These are phyloP conservation scores for Pyrenophora teres DNA, from an alignment of 2,329 filamentous ascomycete species.

Conservation along the genomic window DNA sequence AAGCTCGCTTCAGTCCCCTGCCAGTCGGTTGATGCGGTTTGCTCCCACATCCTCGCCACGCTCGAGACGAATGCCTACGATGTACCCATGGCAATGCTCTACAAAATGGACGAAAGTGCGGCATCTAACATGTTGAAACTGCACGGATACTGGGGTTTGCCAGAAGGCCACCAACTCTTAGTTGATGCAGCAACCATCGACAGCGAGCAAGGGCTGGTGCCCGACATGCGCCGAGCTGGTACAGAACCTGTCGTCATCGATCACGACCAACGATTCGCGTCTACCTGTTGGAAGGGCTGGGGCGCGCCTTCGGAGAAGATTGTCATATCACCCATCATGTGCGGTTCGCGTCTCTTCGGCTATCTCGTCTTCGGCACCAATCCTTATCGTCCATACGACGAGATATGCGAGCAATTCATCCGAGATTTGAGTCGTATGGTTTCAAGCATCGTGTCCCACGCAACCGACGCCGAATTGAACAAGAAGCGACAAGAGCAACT, in stretches of 20 bases:
- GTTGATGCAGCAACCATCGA: conserved; percentile 28
- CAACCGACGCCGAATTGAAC: conserved; percentile 26
- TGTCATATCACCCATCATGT: conserved; percentile 34
- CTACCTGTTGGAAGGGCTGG: conserved; percentile 36
- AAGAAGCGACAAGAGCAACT: conserved; percentile 37
- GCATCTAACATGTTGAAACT: conserved; percentile 23
- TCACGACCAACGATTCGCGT: conserved; percentile 38
- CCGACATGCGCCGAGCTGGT: conserved; percentile 36
- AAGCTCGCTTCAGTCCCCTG: conserved; percentile 34
- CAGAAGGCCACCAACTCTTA: conserved; percentile 32
- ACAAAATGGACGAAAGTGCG: conserved; percentile 24
- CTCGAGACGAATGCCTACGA: conserved; percentile 36
- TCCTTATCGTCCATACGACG: conserved; percentile 41
- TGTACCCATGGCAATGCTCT: conserved; percentile 39
- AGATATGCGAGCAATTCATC: conserved; percentile 39
- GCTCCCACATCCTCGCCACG: conserved; percentile 35
- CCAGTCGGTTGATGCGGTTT: conserved; percentile 26
- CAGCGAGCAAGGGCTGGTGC: conserved; percentile 33
- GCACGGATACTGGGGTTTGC: conserved; percentile 36
- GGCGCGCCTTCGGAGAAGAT: conserved; percentile 31
- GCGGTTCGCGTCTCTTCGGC: conserved; percentile 28
- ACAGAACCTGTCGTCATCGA: conserved; percentile 27
- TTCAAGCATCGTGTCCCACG: conserved; percentile 35
- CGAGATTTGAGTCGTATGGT: conserved; percentile 40
- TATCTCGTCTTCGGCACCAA: conserved; percentile 45